Evolutionary conservation across 1,284 basidiomycete species (phyloP).

Genomic region (Cryptococcus neoformans): DNA sequence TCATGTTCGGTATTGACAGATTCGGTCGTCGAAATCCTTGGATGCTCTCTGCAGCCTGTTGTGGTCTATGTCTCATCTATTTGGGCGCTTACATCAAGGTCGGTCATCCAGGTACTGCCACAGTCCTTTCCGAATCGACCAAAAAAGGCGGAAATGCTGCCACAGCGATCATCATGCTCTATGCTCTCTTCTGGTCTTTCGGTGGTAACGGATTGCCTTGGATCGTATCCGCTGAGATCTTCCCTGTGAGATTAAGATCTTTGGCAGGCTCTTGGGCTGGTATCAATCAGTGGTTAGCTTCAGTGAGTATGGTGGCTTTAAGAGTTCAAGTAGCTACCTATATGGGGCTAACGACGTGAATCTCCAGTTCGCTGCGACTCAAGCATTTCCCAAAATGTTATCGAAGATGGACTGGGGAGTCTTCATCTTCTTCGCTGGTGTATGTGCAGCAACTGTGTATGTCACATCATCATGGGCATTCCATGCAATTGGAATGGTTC

Average conservation of each 20-base stretch:
- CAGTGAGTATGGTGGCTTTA: slow-evolving; percentile 1
- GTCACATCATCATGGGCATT: background rate
- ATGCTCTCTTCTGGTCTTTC: slow-evolving; percentile 20
- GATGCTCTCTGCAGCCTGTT: slow-evolving; percentile 25
- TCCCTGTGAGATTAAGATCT: slow-evolving; percentile 28
- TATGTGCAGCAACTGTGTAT: slow-evolving; percentile 22
- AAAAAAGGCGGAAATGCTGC: slow-evolving; percentile 26
- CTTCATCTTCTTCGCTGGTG: slow-evolving; percentile 39
- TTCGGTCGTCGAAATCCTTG: slow-evolving; percentile 35
- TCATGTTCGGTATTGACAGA: slow-evolving; percentile 33
- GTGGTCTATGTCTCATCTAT: slow-evolving; percentile 24
- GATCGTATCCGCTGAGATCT: slow-evolving; percentile 31
- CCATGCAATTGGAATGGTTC: background rate
- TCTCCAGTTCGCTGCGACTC: slow-evolving; percentile 28
- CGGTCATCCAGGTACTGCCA: slow-evolving; percentile 9
- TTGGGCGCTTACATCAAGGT: slow-evolving; percentile 29
- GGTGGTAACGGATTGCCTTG: slow-evolving; percentile 30
- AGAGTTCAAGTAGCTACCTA: background rate
- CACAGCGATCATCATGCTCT: slow-evolving; percentile 33
- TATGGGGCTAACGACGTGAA: slow-evolving; percentile 4
- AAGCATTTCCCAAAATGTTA: slow-evolving; percentile 33
- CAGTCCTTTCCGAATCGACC: slow-evolving; percentile 9
- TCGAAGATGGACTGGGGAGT: slow-evolving; percentile 30
- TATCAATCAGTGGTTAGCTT: slow-evolving; percentile 27
- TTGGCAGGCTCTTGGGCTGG: slow-evolving; percentile 30